Conservation (phyloP, 2,329 filamentous ascomycete genomes). For the Arthrobotrys entomopaga region DNA sequence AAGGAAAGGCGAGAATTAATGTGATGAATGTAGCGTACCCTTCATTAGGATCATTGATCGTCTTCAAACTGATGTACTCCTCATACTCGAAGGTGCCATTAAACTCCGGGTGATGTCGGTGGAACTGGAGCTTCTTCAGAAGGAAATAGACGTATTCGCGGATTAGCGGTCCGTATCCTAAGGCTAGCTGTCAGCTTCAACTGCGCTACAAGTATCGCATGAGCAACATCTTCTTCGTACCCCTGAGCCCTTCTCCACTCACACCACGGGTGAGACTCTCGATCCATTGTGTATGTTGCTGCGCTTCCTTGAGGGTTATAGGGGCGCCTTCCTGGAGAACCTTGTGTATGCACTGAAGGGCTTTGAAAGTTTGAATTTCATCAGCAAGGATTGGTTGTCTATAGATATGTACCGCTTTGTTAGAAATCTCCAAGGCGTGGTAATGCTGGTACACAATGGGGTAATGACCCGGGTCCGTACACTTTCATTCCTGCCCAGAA, state of each 20-base stretch:
- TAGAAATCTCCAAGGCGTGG: too few relatives aligned
- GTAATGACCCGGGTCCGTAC: slow-evolving; percentile 67
- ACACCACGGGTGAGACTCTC: slow-evolving; percentile 89
- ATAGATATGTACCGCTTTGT: slow-evolving; percentile 17
- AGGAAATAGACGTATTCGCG: slow-evolving; percentile 97
- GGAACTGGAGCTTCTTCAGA: slow-evolving; percentile 93
- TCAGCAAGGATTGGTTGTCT: slow-evolving; percentile 98
- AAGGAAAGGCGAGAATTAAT: background rate
- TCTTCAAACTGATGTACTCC: slow-evolving; percentile 97
- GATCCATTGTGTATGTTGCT: slow-evolving; percentile 88
- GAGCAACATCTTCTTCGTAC: slow-evolving; percentile 61
- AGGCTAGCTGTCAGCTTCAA: background rate
- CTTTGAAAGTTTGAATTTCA: slow-evolving; percentile 98
- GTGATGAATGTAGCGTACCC: slow-evolving; percentile 68
- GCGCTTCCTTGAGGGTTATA: slow-evolving; percentile 83
- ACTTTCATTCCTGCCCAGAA: slow-evolving; percentile 99
- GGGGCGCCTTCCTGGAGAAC: slow-evolving; percentile 97
- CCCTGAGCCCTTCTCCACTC: slow-evolving; percentile 82
- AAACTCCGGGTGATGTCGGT: slow-evolving; percentile 95
- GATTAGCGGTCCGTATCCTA: slow-evolving; percentile 87
- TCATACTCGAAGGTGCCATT: slow-evolving; percentile 99
- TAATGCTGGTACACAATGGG: background rate
- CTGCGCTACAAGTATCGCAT: background rate
- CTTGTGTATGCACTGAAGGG: slow-evolving; percentile 95
- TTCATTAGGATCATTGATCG: slow-evolving; percentile 98